Evolutionary conservation across 139 green algal species (phyloP).

Genomic region (Auxenochlorella protothecoides): DNA sequence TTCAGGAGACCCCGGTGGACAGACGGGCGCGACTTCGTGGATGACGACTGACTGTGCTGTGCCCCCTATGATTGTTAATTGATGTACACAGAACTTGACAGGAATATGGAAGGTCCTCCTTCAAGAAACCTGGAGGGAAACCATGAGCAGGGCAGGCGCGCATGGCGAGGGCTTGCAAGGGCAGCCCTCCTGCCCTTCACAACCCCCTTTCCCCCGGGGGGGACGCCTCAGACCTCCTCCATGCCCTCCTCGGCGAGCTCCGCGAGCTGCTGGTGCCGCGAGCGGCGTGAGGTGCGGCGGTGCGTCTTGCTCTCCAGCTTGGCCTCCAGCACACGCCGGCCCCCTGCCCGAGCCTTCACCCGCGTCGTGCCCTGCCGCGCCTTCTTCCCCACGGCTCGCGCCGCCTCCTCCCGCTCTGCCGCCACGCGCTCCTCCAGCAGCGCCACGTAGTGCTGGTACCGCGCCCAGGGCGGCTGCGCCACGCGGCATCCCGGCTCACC

Average conservation of each 20-base stretch:
- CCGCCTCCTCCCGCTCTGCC: constrained; percentile 30
- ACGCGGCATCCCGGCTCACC: constrained; percentile 78
- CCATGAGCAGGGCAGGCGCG: too few relatives aligned
- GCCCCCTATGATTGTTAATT: too few relatives aligned
- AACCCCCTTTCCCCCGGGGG: too few relatives aligned
- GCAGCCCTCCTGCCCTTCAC: too few relatives aligned
- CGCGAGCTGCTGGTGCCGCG: constrained; percentile 22
- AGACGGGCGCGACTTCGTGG: constrained; percentile 45
- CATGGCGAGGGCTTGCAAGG: too few relatives aligned
- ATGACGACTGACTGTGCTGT: constrained; percentile 11
- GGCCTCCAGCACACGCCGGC: constrained; percentile 50
- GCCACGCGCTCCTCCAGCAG: constrained; percentile 50
- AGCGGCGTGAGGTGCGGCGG: constrained; percentile 33
- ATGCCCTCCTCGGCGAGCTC: constrained; percentile 14
- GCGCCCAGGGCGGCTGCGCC: constrained; percentile 39
- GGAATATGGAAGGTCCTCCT: too few relatives aligned
- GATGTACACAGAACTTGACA: too few relatives aligned
- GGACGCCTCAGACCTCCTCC: constrained; percentile 2
- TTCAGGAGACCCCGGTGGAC: constrained; percentile 75
- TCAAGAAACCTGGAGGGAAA: too few relatives aligned
- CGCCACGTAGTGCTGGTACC: constrained; percentile 67
- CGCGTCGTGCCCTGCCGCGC: constrained; percentile 47
- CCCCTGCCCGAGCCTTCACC: constrained; percentile 49
- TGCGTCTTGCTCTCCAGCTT: constrained; percentile 65
- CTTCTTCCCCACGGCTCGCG: constrained; percentile 32